Evolutionary conservation across 345 rosid species (phyloP), one percentile per base, ranked within the genome.

Genomic region (Murraya paniculata): DNA sequence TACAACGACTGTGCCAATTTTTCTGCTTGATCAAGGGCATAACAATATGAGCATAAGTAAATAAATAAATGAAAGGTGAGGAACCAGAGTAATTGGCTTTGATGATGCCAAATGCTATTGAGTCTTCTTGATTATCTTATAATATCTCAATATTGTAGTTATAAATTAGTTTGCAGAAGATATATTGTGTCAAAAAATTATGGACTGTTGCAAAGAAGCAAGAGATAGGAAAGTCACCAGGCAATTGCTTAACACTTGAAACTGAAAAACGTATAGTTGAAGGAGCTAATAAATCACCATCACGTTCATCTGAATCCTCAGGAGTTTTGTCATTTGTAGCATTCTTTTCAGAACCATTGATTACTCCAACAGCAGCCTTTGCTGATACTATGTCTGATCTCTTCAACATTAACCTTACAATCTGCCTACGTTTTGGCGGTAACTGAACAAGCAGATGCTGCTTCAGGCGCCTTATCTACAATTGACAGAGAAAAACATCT

Each of bases 401-500:
- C 83, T 88, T 90, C 79, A 95, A 85, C 76, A 77, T 53, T 67
- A 95, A 73, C 69, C 88, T 85, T 78, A 95, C 87, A 68, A 95
- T 90, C 86, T 95, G 96, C 60, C 99, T 85, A 80, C 99, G 93
- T 77, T 93, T 92, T 48, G 98, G 97, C 27, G 99, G 99, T 78
- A 95, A 88, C 88, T 95, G 92, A 68, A 85, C 78, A 88, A 95
- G 78, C 59, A 95, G 93, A 83, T 92, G 94, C 90, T 89, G 90
- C 87, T 95, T 95, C 85, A 95, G 83, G 73, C 99, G 94, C 83
- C 99, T 90, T 89, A 95, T 93, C 99, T 95, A 80, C 76, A 84
- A 76, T 45, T 78, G 66, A 72, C 5, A 72, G 68, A 70, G 64
- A 16, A 31, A 30, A 76, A 27, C 56, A 65, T 70, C 62, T 25